Base-by-base conservation (phyloP, 331 rosid genomes). In the Pyrus hybrid region DNA sequence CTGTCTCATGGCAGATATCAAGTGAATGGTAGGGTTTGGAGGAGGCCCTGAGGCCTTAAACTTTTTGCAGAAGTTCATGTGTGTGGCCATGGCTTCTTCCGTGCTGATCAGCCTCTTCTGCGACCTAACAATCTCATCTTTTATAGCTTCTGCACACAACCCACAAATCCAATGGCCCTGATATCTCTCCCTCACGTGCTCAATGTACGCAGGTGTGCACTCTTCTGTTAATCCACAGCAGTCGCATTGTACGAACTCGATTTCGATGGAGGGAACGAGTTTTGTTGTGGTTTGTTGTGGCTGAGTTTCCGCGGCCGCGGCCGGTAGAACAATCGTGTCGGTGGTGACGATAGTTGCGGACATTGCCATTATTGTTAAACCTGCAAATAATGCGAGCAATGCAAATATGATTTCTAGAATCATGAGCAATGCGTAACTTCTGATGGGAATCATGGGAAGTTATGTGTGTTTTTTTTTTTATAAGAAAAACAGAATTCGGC, bases 161-260 rank as follows among this genome's bases (percentile, higher is more conserved):
- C 99, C 99, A 53, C 99, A 94, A 79, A 94, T 88, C 99, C 99
- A 94, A 61, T 86, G 91, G 28, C 95, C 96, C 17, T 71, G 67
- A 72, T 86, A 88, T 12, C 91, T 76, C 76, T 90, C 97, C 53
- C 96, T 85, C 80, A 94, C 82, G 54, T 89, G 84, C 58, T 85
- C 87, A 80, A 92, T 94, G 76, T 94, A 94, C 14, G 88, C 96
- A 4, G 90, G 97, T 5, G 99, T 92, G 87, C 97, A 94, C 80
- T 94, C 99, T 81, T 94, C 99, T 21, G 88, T 87, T 20, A 94
- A 86, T 13, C 97, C 97, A 80, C 99, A 94, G 81, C 99, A 92
- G 13, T 89, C 92, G 83, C 99, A 94, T 67, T 77, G 74, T 3
- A 90, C 97, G 71, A 88, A 90, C 76, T 92, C 96, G 49, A 83